phyloP scores from a whole-genome alignment of 495 filamentous ascomycete genomes.

The Durotheca rogersii region DNA sequence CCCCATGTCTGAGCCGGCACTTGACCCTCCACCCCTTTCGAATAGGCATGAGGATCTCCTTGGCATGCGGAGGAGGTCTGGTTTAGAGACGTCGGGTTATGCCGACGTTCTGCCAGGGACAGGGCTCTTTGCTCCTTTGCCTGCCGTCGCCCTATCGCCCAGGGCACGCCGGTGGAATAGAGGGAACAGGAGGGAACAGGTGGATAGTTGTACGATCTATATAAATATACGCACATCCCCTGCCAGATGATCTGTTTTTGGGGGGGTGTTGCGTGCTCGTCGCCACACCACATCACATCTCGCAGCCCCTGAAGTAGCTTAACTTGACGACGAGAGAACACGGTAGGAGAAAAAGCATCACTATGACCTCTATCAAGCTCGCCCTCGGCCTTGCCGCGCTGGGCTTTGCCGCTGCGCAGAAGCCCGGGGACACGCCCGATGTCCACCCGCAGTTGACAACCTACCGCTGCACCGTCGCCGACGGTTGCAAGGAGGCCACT shows the following conservation, averaged over 20 bases:
- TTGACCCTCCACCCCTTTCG: constrained; percentile 18
- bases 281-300: background rate
- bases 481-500: constrained; percentile 48
- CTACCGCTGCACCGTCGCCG: constrained; percentile 48
- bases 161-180: no score
- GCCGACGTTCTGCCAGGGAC: no score
- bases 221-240: constrained; percentile 1
- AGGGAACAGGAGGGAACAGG: no score
- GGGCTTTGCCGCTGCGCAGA: constrained; percentile 29
- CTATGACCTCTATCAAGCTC: constrained; percentile 30
- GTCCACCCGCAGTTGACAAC: constrained; percentile 52
- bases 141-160: no score
- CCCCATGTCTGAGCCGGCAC: constrained; percentile 13
- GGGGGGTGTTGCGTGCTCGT: constrained; percentile 23
- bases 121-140: no score
- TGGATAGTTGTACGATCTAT: background rate
- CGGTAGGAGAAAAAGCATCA: no score
- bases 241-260: constrained; percentile 15
- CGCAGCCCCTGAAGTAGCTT: background rate
- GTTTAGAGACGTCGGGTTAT: constrained; percentile 20
- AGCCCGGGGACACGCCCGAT: constrained; percentile 42
- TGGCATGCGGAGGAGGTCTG: constrained; percentile 15
- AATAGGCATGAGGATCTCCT: constrained; percentile 23
- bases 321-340: constrained; percentile 7
- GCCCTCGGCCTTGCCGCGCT: constrained; percentile 27